phyloP scores from a whole-genome alignment of 2,329 filamentous ascomycete genomes.

The Cladophialophora exuberans region DNA sequence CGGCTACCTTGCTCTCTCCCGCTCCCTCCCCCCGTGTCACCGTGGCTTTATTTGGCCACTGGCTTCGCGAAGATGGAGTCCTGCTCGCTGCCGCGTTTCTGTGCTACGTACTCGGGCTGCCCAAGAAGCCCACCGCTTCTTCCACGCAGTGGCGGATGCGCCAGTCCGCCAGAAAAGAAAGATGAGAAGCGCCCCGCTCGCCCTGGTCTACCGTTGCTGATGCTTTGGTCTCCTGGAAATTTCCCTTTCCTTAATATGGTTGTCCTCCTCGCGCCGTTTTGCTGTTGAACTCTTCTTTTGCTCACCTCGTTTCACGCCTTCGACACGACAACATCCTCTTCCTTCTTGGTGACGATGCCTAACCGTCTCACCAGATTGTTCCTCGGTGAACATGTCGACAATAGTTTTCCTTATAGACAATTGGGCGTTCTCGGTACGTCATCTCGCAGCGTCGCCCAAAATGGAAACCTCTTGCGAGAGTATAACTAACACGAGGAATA shows the following conservation, averaged over 20 bases:
- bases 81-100: conserved; percentile 26
- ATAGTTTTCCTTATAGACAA: conserved; percentile 61
- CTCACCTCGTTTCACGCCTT: conserved; percentile 24
- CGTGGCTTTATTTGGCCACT: conserved; percentile 29
- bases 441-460: conserved; percentile 28
- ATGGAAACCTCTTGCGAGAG: conserved; percentile 25
- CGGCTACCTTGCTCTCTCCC: conserved; percentile 24
- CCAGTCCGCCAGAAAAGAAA: conserved; percentile 23
- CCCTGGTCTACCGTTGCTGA: conserved; percentile 16
- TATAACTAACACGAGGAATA: conserved; percentile 21
- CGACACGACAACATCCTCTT: conserved; percentile 12
- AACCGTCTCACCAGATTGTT: conserved; percentile 19
- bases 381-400: conserved; percentile 36
- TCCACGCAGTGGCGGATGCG: conserved; percentile 30
- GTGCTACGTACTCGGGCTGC: conserved; percentile 15
- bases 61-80: conserved; percentile 13
- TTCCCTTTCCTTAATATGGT: conserved; percentile 25
- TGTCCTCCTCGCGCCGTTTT: conserved; percentile 19
- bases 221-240: conserved; percentile 29
- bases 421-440: conserved; percentile 54
- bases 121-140: conserved; percentile 29
- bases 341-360: conserved; percentile 24
- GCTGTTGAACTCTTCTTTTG: conserved; percentile 20
- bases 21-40: conserved; percentile 29
- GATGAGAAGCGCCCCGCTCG: conserved; percentile 24